Evolutionary conservation across 257 asterid species (phyloP).

Genomic region (Solanum tarapatanum): DNA sequence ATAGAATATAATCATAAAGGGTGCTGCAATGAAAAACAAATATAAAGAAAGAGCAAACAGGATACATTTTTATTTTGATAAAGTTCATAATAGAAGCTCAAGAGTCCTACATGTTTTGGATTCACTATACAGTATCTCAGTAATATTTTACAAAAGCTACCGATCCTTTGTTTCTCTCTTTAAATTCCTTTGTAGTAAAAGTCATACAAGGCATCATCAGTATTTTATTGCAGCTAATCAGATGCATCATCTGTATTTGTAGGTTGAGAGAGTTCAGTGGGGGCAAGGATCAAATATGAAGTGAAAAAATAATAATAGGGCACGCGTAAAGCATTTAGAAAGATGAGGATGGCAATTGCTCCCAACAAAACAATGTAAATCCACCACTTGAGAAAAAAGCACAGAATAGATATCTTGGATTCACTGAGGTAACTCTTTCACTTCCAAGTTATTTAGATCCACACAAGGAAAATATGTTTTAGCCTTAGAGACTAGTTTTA

Average conservation of each 20-base stretch:
- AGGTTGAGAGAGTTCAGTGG: background rate
- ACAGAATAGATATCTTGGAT: background rate
- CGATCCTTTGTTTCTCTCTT: background rate
- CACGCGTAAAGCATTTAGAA: background rate
- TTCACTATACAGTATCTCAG: background rate
- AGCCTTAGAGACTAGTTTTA: background rate
- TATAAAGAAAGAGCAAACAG: background rate
- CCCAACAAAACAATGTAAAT: background rate
- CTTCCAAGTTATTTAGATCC: background rate
- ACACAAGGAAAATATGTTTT: background rate
- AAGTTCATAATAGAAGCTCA: background rate
- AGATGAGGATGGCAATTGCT: background rate
- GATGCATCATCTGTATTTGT: background rate
- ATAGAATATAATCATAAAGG: background rate
- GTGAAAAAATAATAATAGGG: background rate
- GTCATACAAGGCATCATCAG: background rate
- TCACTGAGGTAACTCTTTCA: background rate
- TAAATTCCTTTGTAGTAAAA: background rate
- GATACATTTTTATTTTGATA: background rate
- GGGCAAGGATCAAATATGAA: background rate
- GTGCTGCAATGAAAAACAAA: background rate
- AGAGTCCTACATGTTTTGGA: background rate
- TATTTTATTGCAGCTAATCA: background rate
- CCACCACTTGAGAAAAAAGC: background rate
- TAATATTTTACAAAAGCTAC: background rate